Base-by-base conservation (phyloP, 805 yeast genomes). In the Candida ficus region DNA sequence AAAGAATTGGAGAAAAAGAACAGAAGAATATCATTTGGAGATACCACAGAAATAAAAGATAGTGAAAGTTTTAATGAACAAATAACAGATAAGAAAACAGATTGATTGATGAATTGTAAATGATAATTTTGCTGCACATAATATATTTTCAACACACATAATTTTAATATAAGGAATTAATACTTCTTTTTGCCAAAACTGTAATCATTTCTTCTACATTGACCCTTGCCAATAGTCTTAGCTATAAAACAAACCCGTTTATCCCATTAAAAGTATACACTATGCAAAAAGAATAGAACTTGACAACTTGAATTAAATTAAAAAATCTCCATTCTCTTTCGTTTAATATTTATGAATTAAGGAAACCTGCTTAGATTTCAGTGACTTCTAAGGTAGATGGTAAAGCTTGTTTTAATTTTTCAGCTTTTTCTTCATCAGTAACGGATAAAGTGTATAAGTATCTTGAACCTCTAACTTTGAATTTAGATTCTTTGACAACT, bases 401-500 rank as follows among this genome's bases (percentile, higher is more conserved):
- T 64, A 93, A 79, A 64, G 98, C 85, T 78, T 90, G 96, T 67
- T 86, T 82, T 75, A 93, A 80, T 80, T 93, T 93, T 83, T 86
- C 81, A 64, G 98, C 98, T 81, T 89, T 90, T 71, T 87, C 83
- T 64, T 88, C 84, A 71, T 93, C 98, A 76, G 84, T 80, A 64
- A 93, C 91, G 60, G 85, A 85, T 72, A 91, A 78, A 61, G 99
- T 93, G 86, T 93, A 93, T 67, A 88, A 81, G 78, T 85, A 71
- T 71, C 78, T 88, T 54, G 96, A 64, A 71, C 97, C 96, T 81
- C 98, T 89, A 66, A 93, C 87, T 86, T 93, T 93, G 90, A 93
- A 93, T 76, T 93, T 93, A 77, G 96, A 89, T 75, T 85, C 93
- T 75, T 84, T 83, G 81, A 77, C 76, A 58, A 75, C 74, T 78